Evolutionary conservation across 306 rosid genomes (phyloP).

Genomic region (Crataegus laevigata): DNA sequence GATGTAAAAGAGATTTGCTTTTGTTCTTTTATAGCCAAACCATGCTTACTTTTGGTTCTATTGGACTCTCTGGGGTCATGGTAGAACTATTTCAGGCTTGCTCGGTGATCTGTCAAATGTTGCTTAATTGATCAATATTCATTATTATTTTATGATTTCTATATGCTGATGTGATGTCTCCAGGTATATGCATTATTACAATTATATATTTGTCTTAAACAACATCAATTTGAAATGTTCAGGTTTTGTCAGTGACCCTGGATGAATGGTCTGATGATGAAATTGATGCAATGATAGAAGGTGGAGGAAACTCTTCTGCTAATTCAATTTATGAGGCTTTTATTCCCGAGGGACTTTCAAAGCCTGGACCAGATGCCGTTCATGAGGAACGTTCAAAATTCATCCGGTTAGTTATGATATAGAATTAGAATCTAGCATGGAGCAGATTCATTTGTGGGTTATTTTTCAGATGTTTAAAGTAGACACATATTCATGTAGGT

Average conservation of each 20-base stretch:
- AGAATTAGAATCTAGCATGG: background rate
- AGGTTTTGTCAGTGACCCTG: conserved; percentile 90
- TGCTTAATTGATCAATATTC: background rate
- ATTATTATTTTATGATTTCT: background rate
- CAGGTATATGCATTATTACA: background rate
- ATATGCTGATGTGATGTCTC: background rate
- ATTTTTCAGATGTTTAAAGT: conserved; percentile 10
- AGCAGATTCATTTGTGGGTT: conserved; percentile 3
- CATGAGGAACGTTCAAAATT: conserved; percentile 65
- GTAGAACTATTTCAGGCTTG: background rate
- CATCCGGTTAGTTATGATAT: conserved; percentile 58
- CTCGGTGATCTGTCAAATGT: background rate
- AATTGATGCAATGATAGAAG: conserved; percentile 86
- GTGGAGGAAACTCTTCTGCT: conserved; percentile 91
- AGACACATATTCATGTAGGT: conserved; percentile 35
- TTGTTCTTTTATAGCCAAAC: too few species aligned
- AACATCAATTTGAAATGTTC: conserved; percentile 22
- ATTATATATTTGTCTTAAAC: background rate
- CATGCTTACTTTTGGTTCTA: too few species aligned
- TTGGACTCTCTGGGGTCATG: too few species aligned
- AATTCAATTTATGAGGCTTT: conserved; percentile 90
- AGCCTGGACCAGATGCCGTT: conserved; percentile 73
- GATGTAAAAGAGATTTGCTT: too few species aligned
- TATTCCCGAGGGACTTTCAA: conserved; percentile 69
- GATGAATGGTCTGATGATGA: conserved; percentile 98